Evolutionary conservation across 1,284 basidiomycete genomes (phyloP), one percentile per base, ranked within the genome.

Genomic region (Microbotryum lychnidis-dioicae): DNA sequence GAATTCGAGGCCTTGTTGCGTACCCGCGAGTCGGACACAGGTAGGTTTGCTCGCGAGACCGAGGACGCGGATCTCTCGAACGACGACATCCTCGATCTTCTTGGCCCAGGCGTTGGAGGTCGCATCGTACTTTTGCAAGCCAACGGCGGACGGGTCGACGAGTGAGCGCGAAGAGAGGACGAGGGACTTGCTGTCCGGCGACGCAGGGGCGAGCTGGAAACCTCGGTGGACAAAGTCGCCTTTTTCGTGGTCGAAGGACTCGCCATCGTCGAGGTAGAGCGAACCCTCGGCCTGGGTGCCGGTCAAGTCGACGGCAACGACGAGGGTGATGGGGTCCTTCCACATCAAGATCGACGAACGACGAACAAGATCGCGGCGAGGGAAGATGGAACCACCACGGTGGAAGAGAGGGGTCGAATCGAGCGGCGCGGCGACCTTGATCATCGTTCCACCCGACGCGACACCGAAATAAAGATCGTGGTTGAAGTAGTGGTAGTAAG

Each of bases 221-320:
- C 80, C 78, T 61, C 88, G 83, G 87, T 88, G 93, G 56, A 97
- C 80, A 73, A 89, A 85, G 55, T 91, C 80, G 42, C 94, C 93
- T 6, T 82, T 72, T 68, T 84, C 79, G 76, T 92, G 86, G 1
- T 81, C 79, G 75, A 86, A 97, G 0, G 87, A 85, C 66, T 88
- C 87, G 8, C 96, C 94, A 71, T 98, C 96, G 75, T 98, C 96
- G 58, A 96, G 81, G 77, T 98, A 99, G 46, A 99, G 80, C 73
- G 92, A 87, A 44, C 94, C 94, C 3, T 73, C 73, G 0, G 93
- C 92, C 9, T 21, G 16, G 20, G 70, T 73, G 27, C 84, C 83
- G 4, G 80, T 73, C 60, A 84, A 83, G 76, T 83, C 82, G 23
- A 96, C 78, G 0, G 91, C 90, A 27, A 97, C 80, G 61, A 87